phyloP scores from a whole-genome alignment of 139 green algal genomes.

The Coccomyxa sp. region DNA sequence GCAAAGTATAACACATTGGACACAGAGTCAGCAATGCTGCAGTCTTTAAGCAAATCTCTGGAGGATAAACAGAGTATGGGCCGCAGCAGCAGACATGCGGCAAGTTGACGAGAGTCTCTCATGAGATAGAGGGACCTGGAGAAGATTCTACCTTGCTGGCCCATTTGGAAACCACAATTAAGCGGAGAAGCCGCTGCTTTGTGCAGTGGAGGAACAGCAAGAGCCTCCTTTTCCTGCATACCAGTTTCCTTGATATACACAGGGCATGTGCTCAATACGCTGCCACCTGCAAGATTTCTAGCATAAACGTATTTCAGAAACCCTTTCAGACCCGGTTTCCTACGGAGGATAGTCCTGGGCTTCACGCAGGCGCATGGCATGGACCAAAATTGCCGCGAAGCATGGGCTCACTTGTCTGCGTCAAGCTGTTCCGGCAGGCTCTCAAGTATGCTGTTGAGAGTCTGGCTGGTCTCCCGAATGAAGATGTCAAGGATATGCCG shows the following conservation, averaged over 20 bases:
- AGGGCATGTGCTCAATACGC: background rate
- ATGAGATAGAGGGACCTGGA: too few species aligned
- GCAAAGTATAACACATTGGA: background rate
- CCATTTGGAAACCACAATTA: conserved; percentile 48
- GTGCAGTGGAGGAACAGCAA: conserved; percentile 33
- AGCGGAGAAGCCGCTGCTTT: conserved; percentile 45
- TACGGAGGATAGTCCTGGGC: background rate
- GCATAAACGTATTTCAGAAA: background rate
- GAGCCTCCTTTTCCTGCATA: conserved; percentile 34
- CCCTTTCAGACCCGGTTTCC: background rate
- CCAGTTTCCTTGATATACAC: background rate
- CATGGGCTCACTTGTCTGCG: background rate
- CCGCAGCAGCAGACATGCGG: conserved; percentile 5
- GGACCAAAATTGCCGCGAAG: background rate
- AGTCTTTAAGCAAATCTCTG: background rate
- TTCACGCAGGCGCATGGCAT: background rate
- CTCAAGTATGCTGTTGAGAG: background rate
- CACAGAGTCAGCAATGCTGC: background rate
- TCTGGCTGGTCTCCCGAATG: background rate
- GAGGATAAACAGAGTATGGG: background rate
- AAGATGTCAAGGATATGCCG: background rate
- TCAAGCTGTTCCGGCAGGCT: background rate
- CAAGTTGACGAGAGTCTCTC: conserved; percentile 5
- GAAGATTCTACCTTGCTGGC: conserved; percentile 45
- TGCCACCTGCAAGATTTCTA: background rate